phyloP scores from a whole-genome alignment of 2,329 filamentous ascomycete species.

The Arthrobotrys sphaeroides region DNA sequence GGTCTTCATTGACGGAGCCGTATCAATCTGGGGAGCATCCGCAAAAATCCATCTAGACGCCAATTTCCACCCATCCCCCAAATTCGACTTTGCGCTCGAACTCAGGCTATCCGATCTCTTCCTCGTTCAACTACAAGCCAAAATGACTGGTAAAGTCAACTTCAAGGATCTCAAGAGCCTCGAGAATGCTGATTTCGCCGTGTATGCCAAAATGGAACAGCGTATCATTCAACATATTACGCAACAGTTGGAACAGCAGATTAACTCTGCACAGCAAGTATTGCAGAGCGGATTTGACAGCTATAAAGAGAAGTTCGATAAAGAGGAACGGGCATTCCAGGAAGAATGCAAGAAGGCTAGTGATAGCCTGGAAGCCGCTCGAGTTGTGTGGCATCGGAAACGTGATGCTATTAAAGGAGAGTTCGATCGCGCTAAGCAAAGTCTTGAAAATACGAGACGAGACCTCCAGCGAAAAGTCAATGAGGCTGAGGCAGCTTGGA shows the following conservation, averaged over 20 bases:
- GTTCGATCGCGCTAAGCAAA: neutral
- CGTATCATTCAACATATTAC: conserved; percentile 41
- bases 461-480: conserved; percentile 3
- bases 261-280: conserved; percentile 23
- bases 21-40: conserved; percentile 37
- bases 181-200: conserved; percentile 40
- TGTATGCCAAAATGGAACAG: conserved; percentile 51
- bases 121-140: conserved; percentile 35
- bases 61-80: conserved; percentile 48
- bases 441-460: conserved; percentile 25
- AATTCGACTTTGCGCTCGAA: conserved; percentile 33
- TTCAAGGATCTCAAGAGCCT: conserved; percentile 34
- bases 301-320: conserved; percentile 34
- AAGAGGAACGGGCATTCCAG: neutral
- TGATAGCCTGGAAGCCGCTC: no score
- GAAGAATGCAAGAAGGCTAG: no score
- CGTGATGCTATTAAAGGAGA: neutral
- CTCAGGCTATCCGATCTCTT: conserved; percentile 42
- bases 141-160: conserved; percentile 27
- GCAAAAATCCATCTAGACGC: conserved; percentile 29
- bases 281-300: conserved; percentile 37
- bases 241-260: conserved; percentile 16
- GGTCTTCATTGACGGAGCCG: conserved; percentile 45
- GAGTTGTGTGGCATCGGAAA: neutral
- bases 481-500: neutral